phyloP scores from a whole-genome alignment of 306 rosid species.

The Malus orientalis region DNA sequence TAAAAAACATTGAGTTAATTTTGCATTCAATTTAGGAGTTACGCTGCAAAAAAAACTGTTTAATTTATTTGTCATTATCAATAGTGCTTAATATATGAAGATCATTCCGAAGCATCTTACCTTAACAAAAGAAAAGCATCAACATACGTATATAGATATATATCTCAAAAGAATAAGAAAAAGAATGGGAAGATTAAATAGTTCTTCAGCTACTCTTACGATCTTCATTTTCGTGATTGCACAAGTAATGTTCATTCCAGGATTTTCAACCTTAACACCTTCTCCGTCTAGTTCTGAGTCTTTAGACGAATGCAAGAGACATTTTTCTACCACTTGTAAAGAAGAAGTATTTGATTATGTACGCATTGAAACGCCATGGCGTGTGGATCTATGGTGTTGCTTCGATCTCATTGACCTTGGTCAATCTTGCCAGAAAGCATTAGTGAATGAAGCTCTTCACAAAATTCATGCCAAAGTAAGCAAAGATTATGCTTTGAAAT shows the following conservation, averaged over 20 bases:
- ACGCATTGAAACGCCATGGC: background rate
- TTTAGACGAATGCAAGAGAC: background rate
- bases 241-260: background rate
- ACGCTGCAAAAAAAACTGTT: too few relatives aligned
- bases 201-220: background rate
- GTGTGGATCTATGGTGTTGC: background rate
- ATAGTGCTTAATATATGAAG: too few relatives aligned
- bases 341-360: background rate
- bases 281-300: too few relatives aligned
- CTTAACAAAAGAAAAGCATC: background rate
- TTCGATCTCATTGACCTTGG: background rate
- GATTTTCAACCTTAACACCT: background rate
- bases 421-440: background rate
- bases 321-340: background rate
- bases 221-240: background rate
- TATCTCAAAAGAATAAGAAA: background rate
- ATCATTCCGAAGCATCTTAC: too few relatives aligned
- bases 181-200: background rate
- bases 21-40: too few relatives aligned
- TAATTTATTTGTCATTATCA: too few relatives aligned
- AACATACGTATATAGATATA: background rate
- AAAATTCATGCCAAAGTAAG: background rate
- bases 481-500: too few relatives aligned
- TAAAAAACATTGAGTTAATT: too few relatives aligned
- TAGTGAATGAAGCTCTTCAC: background rate